Percentiles rank a stretch among this genome's conserved stretches.
phyloP scores from a whole-genome alignment of 2,329 filamentous ascomycete species.

The Clonostachys byssicola region DNA sequence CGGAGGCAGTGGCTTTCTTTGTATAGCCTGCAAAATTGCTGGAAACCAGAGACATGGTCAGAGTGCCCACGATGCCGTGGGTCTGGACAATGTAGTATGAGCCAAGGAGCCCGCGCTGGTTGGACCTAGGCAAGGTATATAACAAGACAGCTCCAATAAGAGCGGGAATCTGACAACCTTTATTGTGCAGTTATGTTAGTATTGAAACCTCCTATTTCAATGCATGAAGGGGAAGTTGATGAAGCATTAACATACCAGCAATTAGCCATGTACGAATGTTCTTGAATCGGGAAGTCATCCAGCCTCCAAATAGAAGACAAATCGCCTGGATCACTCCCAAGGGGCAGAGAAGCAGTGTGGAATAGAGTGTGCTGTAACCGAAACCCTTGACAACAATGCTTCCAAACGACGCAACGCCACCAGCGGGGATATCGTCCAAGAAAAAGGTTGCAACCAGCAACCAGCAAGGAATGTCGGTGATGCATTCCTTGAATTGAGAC shows the following conservation, averaged over 20 bases:
- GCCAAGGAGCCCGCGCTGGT: conserved; percentile 7
- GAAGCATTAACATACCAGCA: conserved; percentile 4
- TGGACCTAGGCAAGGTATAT: conserved; percentile 4
- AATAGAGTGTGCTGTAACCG: conserved; percentile 35
- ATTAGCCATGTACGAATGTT: conserved; percentile 8
- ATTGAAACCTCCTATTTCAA: too few species aligned
- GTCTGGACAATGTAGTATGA: conserved; percentile 13
- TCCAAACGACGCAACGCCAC: conserved; percentile 31
- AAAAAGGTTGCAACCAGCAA: conserved; percentile 28
- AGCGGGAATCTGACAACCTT: too few species aligned
- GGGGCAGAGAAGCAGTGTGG: conserved; percentile 27
- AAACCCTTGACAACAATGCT: conserved; percentile 39
- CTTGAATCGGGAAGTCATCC: conserved; percentile 10
- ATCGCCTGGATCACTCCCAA: conserved; percentile 16
- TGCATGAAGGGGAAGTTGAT: conserved; percentile 3
- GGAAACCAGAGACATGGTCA: conserved; percentile 3
- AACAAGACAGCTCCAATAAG: conserved; percentile 9
- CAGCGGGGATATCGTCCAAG: conserved; percentile 36
- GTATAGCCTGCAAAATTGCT: conserved; percentile 40
- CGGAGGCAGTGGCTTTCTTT: conserved; percentile 45
- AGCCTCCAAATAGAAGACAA: conserved; percentile 16
- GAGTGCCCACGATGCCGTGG: conserved; percentile 10
- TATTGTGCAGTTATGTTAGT: too few species aligned
- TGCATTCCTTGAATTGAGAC: conserved; percentile 30
- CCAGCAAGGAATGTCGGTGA: conserved; percentile 30